Percentiles rank a stretch among this genome's conserved stretches.
Evolutionary conservation across 2,329 filamentous ascomycete genomes (phyloP).

Genomic region (Hymenotorrendiella dingleyae): DNA sequence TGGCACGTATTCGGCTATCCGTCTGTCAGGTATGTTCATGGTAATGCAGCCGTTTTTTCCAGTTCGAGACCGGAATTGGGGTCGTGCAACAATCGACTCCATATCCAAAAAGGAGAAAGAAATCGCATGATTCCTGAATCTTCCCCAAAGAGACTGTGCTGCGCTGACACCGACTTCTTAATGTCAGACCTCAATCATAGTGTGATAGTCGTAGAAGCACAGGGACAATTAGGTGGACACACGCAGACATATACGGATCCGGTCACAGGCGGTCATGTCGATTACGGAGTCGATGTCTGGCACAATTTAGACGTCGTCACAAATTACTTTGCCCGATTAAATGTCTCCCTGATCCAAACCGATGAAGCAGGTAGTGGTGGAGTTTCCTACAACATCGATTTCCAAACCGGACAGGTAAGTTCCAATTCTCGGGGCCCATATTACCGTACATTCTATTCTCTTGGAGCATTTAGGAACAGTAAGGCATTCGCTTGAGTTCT

Average conservation of each 20-base stretch:
- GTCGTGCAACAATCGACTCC: too few species aligned
- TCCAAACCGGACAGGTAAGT: conserved; percentile 19
- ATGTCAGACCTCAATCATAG: conserved; percentile 33
- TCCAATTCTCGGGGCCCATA: too few species aligned
- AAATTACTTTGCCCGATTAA: conserved; percentile 41
- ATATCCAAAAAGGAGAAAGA: too few species aligned
- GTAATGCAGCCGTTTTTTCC: too few species aligned
- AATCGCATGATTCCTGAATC: too few species aligned
- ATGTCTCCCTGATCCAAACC: conserved; percentile 31
- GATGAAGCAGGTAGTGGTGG: background rate
- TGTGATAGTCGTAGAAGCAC: conserved; percentile 36
- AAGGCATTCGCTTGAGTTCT: too few species aligned
- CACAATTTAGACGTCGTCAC: conserved; percentile 34
- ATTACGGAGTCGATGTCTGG: conserved; percentile 36
- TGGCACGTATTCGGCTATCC: conserved; percentile 37
- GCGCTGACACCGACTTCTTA: too few species aligned
- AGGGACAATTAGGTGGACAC: conserved; percentile 40
- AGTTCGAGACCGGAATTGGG: too few species aligned
- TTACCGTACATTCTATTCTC: too few species aligned
- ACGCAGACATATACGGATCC: conserved; percentile 41
- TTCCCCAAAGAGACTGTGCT: too few species aligned
- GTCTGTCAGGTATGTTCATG: too few species aligned
- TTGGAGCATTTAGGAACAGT: too few species aligned
- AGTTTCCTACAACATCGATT: conserved; percentile 31
- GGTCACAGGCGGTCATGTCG: conserved; percentile 28